phyloP scores from a whole-genome alignment of 2,329 filamentous ascomycete species.

The Orbilia blumenaviensis region DNA sequence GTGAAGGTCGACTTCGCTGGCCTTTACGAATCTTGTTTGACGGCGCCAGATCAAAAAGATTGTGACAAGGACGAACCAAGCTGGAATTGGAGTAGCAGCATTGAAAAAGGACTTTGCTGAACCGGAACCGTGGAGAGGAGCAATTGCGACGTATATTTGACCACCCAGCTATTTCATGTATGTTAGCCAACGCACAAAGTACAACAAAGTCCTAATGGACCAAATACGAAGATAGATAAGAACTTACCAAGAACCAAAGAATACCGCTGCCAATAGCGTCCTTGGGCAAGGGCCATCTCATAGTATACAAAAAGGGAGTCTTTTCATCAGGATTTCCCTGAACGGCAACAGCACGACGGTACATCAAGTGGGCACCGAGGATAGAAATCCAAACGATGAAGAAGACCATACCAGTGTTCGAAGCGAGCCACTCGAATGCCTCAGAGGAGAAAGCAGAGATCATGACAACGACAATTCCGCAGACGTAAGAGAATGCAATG shows the following conservation, averaged over 20 bases:
- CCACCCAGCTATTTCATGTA: conserved; percentile 46
- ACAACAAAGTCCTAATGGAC: not conserved
- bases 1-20: conserved; percentile 32
- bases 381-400: conserved; percentile 53
- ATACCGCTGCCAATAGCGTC: conserved; percentile 31
- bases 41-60: conserved; percentile 28
- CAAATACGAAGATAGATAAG: not conserved
- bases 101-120: conserved; percentile 52
- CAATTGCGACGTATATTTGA: conserved; percentile 48
- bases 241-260: conserved; percentile 51
- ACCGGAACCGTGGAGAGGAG: conserved; percentile 33
- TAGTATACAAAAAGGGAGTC: conserved; percentile 46
- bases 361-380: conserved; percentile 39
- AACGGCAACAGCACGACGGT: conserved; percentile 17
- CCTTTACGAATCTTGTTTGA: conserved; percentile 16
- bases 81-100: conserved; percentile 41
- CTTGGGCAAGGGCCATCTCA: conserved; percentile 42
- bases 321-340: conserved; percentile 38
- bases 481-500: conserved; percentile 26
- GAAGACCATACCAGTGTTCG: conserved; percentile 53
- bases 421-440: conserved; percentile 46
- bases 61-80: conserved; percentile 36
- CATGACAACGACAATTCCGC: conserved; percentile 41
- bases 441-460: conserved; percentile 35
- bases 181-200: conserved; percentile 34